Conservation (phyloP, 306 rosid species). For the Vigna reflexopilosa region DNA sequence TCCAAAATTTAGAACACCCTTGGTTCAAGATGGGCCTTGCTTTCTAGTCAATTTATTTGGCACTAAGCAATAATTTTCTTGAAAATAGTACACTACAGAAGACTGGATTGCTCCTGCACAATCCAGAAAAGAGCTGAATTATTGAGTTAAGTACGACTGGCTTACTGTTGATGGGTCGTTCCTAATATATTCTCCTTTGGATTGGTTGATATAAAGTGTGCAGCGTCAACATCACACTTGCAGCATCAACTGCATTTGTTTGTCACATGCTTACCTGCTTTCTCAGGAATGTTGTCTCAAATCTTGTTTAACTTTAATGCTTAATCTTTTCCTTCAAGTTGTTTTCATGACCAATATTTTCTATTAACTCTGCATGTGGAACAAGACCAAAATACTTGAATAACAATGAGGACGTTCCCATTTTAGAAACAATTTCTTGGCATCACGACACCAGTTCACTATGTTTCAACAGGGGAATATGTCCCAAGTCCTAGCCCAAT, state of each 20-base stretch:
- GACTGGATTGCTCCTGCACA: constrained; percentile 4
- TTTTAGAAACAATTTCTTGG: constrained; percentile 15
- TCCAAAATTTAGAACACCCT: not conserved
- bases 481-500: constrained; percentile 39
- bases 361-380: constrained; percentile 12
- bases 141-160: constrained; percentile 6
- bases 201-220: constrained; percentile 48
- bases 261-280: constrained; percentile 40
- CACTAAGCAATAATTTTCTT: constrained; percentile 21
- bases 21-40: not conserved
- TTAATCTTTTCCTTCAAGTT: constrained; percentile 30
- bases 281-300: constrained; percentile 12
- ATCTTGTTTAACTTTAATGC: constrained; percentile 30
- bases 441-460: constrained; percentile 23
- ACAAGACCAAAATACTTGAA: not conserved
- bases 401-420: not conserved
- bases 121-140: constrained; percentile 36
- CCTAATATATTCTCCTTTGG: constrained; percentile 19
- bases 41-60: constrained; percentile 8
- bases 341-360: constrained; percentile 10
- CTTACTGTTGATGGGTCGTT: constrained; percentile 10
- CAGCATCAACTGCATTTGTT: constrained; percentile 42
- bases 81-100: constrained; percentile 8
- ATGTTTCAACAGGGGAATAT: constrained; percentile 38
- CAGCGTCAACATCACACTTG: not conserved